Evolutionary conservation across 805 yeast genomes (phyloP), one percentile per base, ranked within the genome.

Genomic region (Cyberlindnera sargentensis): DNA sequence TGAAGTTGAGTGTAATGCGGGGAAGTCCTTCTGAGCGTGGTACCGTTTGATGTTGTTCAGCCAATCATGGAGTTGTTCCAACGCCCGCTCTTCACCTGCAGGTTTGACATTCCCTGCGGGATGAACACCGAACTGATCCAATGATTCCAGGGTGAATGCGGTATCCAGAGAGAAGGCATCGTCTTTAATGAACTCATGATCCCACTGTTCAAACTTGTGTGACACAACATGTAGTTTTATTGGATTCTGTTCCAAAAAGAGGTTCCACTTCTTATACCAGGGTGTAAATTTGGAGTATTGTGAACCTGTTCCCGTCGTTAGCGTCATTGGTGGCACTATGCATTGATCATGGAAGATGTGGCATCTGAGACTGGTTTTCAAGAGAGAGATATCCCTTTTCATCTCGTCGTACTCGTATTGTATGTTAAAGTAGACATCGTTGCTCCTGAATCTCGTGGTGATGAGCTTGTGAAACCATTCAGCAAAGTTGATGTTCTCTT

Each of bases 231-330:
- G 15, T 3, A 40, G 39, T 6, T 41, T 41, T 7, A 40, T 38
- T 25, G 45, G 28, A 4, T 31, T 36, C 5, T 48, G 47, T 33
- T 63, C 51, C 8, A 69, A 49, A 39, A 57, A 50, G 11, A 55
- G 52, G 6, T 55, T 51, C 77, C 77, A 73, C 29, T 67, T 63
- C 43, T 61, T 68, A 47, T 62, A 70, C 75, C 76, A 73, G 0
- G 77, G 77, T 4, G 75, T 63, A 47, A 72, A 73, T 8, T 71
- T 71, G 2, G 74, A 65, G 42, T 68, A 73, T 39, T 64, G 71
- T 1, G 70, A 63, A 1, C 73, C 74, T 47, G 66, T 68, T 31
- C 67, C 66, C 0, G 76, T 65, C 6, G 54, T 58, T 31, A 73
- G 51, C 11, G 47, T 52, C 2, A 71, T 67, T 0, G 77, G 77